Conservation (phyloP, 805 yeast genomes). For the Yarrowia yakushimensis region DNA sequence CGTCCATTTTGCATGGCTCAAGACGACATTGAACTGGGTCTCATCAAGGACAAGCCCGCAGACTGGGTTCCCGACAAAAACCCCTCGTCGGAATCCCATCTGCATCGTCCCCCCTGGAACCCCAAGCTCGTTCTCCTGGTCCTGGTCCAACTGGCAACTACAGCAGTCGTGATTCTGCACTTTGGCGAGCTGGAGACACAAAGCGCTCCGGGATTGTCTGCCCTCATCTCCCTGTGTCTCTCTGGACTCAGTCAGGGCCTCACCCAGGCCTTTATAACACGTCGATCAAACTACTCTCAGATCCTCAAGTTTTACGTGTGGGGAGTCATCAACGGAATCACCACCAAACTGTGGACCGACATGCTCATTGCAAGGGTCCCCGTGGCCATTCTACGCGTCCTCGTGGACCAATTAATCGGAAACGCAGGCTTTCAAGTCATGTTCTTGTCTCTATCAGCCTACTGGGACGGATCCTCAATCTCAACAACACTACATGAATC, state of each 20-base stretch:
- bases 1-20: slow-evolving; percentile 1
- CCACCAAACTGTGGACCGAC: slow-evolving; percentile 39
- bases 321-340: slow-evolving; percentile 39
- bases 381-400: slow-evolving; percentile 30
- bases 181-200: slow-evolving; percentile 4
- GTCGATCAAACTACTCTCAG: slow-evolving; percentile 16
- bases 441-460: slow-evolving; percentile 37
- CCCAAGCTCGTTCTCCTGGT: not conserved
- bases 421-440: slow-evolving; percentile 37
- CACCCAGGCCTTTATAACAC: slow-evolving; percentile 32
- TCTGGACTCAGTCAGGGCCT: slow-evolving; percentile 35
- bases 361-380: slow-evolving; percentile 32
- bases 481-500: slow-evolving; percentile 21
- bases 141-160: not conserved
- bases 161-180: not conserved
- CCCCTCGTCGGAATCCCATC: not conserved
- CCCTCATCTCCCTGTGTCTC: slow-evolving; percentile 26
- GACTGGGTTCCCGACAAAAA: not conserved
- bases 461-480: slow-evolving; percentile 45
- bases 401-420: slow-evolving; percentile 38
- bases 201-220: slow-evolving; percentile 6
- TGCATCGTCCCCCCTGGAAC: slow-evolving; percentile 9
- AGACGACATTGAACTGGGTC: slow-evolving; percentile 22
- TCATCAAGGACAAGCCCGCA: slow-evolving; percentile 23
- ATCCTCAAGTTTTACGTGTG: slow-evolving; percentile 38